Percentiles rank a stretch among this genome's conserved stretches.
Conservation (phyloP, 192 early-diverging fungal genomes). For the Phlyctochytrium bullatum region DNA sequence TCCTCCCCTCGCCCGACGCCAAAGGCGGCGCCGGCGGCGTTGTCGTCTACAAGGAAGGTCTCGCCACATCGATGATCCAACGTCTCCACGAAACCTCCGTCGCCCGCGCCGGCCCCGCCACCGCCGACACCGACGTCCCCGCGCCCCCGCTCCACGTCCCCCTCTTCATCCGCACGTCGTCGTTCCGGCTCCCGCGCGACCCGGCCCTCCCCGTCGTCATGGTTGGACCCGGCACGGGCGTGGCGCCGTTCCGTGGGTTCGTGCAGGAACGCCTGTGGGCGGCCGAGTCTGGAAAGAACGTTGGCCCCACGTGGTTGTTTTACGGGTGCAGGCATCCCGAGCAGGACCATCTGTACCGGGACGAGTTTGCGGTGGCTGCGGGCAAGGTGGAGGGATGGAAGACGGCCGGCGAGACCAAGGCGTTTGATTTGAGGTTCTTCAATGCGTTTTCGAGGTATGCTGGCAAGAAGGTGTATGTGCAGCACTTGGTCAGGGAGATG, state of each 20-base stretch:
- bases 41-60: constrained; percentile 58
- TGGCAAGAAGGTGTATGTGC: constrained; percentile 90
- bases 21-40: constrained; percentile 1
- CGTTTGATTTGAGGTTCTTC: constrained; percentile 63
- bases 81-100: constrained; percentile 54
- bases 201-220: constrained; percentile 81
- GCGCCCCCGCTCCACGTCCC: constrained; percentile 60
- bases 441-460: constrained; percentile 87
- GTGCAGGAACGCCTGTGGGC: constrained; percentile 77
- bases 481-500: constrained; percentile 78
- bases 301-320: constrained; percentile 88
- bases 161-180: constrained; percentile 83
- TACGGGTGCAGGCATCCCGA: constrained; percentile 87
- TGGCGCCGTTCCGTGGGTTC: constrained; percentile 98
- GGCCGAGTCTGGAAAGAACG: constrained; percentile 51
- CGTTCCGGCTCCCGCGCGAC: constrained; percentile 89
- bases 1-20: constrained; percentile 33
- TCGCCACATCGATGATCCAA: constrained; percentile 86
- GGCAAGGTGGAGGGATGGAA: constrained; percentile 36
- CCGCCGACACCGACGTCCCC: neutral
- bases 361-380: constrained; percentile 72
- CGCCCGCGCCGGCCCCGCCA: neutral
- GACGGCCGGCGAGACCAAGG: constrained; percentile 38
- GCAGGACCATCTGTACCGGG: constrained; percentile 89
- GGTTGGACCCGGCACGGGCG: constrained; percentile 99